Evolutionary conservation across 345 rosid genomes (phyloP), one percentile per base, ranked within the genome.

Genomic region (Anacardium occidentale): DNA sequence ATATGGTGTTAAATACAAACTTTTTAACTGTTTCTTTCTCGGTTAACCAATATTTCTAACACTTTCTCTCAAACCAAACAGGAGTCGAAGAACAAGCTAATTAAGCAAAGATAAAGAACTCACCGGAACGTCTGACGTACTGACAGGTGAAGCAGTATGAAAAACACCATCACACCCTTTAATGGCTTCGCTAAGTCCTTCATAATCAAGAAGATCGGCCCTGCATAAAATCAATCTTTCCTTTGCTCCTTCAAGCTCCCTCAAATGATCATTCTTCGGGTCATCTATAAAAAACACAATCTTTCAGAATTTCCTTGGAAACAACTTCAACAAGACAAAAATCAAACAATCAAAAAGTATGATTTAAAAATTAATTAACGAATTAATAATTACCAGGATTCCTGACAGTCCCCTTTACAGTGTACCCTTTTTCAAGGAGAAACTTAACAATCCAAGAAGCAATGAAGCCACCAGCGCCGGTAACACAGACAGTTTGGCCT

Each of bases 381-480:
- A 13, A 6, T 0, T 3, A 17, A 0, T 20, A 25, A 26, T 10
- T 11, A 92, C 97, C 97, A 65, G 98, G 97, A 77, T 92, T 95
- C 54, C 99, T 79, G 62, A 89, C 87, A 45, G 99, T 92, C 73
- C 99, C 99, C 78, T 78, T 82, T 9, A 95, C 97, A 40, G 86
- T 66, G 82, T 95, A 95, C 60, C 98, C 99, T 66, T 78, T 82
- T 47, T 95, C 94, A 4, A 95, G 77, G 15, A 92, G 93, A 22
- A 89, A 82, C 70, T 92, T 95, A 62, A 95, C 98, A 7, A 91
- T 85, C 99, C 99, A 95, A 14, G 99, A 95, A 45, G 97, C 99
- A 61, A 95, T 95, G 79, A 89, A 95, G 70, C 99, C 99, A 11
- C 91, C 99, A 40, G 99, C 98, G 55, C 99, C 99, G 78, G 99